These are phyloP conservation scores for Aspergillus fijiensis DNA, from an alignment of 2,329 filamentous ascomycete species.

Conservation along the genomic window DNA sequence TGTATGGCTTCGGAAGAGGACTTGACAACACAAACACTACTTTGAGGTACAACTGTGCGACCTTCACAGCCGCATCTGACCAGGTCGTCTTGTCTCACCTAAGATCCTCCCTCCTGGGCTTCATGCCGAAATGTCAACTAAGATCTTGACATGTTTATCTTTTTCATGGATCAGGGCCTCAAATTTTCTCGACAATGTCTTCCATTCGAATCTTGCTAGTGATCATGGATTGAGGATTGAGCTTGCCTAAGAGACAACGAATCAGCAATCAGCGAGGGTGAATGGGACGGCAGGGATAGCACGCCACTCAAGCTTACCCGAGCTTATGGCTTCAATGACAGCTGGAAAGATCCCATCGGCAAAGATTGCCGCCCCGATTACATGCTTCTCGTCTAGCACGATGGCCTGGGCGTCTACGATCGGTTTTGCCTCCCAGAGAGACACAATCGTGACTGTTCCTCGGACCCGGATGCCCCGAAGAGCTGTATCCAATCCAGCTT, in stretches of 20 bases:
- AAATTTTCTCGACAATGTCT: slow-evolving; percentile 56
- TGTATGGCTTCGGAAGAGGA: background rate
- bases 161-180: slow-evolving; percentile 58
- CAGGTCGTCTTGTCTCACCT: background rate
- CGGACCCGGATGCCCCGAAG: slow-evolving; percentile 52
- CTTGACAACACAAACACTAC: background rate
- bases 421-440: slow-evolving; percentile 60
- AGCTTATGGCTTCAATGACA: slow-evolving; percentile 54
- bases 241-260: slow-evolving; percentile 41
- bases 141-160: slow-evolving; percentile 63
- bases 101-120: background rate
- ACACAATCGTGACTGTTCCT: slow-evolving; percentile 61
- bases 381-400: slow-evolving; percentile 54
- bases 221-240: slow-evolving; percentile 60
- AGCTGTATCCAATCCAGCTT: slow-evolving; percentile 48
- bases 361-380: slow-evolving; percentile 50
- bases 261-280: background rate
- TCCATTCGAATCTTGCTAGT: slow-evolving; percentile 59
- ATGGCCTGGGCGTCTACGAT: slow-evolving; percentile 55
- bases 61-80: slow-evolving; percentile 7
- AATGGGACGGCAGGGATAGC: background rate
- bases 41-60: background rate
- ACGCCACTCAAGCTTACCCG: slow-evolving; percentile 18
- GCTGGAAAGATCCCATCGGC: slow-evolving; percentile 57
- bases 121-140: slow-evolving; percentile 45